Evolutionary conservation across 2,329 filamentous ascomycete genomes (phyloP).

Genomic region (Chlorencoelia australis): DNA sequence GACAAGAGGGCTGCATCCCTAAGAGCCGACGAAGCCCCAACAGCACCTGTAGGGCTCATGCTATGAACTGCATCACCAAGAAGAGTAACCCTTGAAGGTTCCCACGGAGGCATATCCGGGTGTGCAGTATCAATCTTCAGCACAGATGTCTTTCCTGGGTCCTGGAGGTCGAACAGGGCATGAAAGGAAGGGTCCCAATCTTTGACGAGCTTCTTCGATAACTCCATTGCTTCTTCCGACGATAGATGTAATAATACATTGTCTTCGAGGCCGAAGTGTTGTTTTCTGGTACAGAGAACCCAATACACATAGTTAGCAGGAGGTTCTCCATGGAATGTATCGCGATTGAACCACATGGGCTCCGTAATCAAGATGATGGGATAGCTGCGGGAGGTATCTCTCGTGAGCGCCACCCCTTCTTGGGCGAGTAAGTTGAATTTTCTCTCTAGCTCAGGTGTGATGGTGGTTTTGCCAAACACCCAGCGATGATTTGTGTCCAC

Average conservation of each 20-base stretch:
- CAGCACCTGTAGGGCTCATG: constrained; percentile 22
- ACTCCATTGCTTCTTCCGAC: not conserved
- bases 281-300: constrained; percentile 19
- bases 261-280: constrained; percentile 15
- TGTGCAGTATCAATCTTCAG: constrained; percentile 7
- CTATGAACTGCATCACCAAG: constrained; percentile 27
- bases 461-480: constrained; percentile 32
- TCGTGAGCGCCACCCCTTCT: constrained; percentile 20
- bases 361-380: no score
- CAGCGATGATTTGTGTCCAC: constrained; percentile 31
- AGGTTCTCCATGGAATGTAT: no score
- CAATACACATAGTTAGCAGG: no score
- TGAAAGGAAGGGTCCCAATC: constrained; percentile 9
- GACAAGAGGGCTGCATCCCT: constrained; percentile 9
- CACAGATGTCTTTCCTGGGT: constrained; percentile 1
- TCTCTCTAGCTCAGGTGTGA: constrained; percentile 22
- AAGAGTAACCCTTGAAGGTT: constrained; percentile 18
- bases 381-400: constrained; percentile 8
- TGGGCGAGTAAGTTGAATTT: constrained; percentile 17
- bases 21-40: constrained; percentile 16
- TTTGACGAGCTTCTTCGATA: not conserved
- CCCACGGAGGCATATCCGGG: constrained; percentile 11
- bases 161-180: constrained; percentile 9
- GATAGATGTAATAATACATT: not conserved
- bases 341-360: no score